A percentile compares a stretch with the other conserved stretches of the same genome.
phyloP scores from a whole-genome alignment of 352 stramenopile genomes.

The Phytophthora megakarya region DNA sequence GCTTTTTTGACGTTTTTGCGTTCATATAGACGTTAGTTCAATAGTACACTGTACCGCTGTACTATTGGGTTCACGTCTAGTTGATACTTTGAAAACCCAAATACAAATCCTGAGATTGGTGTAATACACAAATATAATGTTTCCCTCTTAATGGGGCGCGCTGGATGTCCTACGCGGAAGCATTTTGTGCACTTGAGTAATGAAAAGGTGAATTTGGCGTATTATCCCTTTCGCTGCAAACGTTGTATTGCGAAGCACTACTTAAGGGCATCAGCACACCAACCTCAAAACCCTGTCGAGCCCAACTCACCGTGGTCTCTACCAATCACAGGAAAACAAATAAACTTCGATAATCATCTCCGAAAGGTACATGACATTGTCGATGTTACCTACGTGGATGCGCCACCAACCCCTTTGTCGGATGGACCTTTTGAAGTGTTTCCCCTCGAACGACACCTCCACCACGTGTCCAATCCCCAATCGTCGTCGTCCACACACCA shows the following conservation, averaged over 20 bases:
- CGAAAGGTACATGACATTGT: neutral
- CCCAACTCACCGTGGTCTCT: neutral
- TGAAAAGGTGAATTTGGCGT: neutral
- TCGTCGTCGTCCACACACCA: neutral
- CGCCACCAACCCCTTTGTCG: neutral
- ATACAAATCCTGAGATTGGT: too few relatives aligned
- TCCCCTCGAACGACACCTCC: neutral
- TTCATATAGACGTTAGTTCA: too few relatives aligned
- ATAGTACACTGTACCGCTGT: too few relatives aligned
- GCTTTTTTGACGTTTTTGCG: too few relatives aligned
- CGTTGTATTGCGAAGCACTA: neutral
- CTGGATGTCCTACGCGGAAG: neutral
- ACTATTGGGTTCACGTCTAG: too few relatives aligned
- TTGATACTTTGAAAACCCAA: too few relatives aligned
- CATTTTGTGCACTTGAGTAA: neutral
- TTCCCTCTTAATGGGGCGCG: neutral
- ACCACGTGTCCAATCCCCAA: neutral
- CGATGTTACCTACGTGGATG: neutral
- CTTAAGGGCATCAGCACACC: neutral
- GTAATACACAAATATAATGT: too few relatives aligned
- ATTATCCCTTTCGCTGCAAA: neutral
- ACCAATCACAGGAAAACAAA: neutral
- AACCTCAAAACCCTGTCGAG: neutral
- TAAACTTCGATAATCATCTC: conserved; percentile 3
- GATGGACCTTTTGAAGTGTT: neutral